A percentile compares a stretch with the other conserved stretches of the same genome.
Evolutionary conservation across 208 protist genomes (phyloP).

Genomic region (Strigomonas oncopelti): DNA sequence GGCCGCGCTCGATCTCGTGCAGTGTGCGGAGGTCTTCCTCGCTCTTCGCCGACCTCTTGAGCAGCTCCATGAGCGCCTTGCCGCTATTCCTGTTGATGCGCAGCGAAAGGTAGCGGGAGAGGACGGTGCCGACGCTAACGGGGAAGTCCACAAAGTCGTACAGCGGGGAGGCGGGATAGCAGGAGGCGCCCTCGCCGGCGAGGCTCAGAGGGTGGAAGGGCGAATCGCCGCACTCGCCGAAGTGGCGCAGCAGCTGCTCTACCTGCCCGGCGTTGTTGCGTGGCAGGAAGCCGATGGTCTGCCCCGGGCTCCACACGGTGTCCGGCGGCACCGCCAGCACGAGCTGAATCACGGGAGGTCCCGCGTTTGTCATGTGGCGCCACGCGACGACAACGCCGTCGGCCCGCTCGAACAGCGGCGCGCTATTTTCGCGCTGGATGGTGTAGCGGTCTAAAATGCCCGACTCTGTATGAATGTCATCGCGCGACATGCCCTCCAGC

Average conservation of each 20-base stretch:
- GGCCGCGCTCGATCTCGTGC: background rate
- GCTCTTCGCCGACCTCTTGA: constrained; percentile 12
- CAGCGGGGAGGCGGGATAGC: constrained; percentile 37
- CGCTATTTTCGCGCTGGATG: constrained; percentile 17
- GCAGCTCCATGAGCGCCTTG: constrained; percentile 20
- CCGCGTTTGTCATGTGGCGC: constrained; percentile 21
- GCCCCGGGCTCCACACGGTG: constrained; percentile 50
- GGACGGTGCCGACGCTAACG: constrained; percentile 31
- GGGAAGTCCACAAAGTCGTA: constrained; percentile 50
- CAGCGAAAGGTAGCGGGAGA: constrained; percentile 46
- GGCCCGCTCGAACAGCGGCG: constrained; percentile 1
- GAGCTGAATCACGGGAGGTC: constrained; percentile 30
- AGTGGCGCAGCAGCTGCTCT: constrained; percentile 29
- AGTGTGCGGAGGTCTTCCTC: constrained; percentile 19
- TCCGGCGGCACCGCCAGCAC: constrained; percentile 23
- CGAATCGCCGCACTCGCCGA: constrained; percentile 24
- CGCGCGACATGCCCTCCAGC: constrained; percentile 1
- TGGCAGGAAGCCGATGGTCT: constrained; percentile 51
- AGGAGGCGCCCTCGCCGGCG: constrained; percentile 16
- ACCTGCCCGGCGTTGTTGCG: constrained; percentile 37
- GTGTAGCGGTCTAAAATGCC: constrained; percentile 19
- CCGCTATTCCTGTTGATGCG: constrained; percentile 24
- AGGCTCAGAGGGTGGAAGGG: constrained; percentile 36
- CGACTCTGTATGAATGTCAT: constrained; percentile 14
- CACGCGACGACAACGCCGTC: constrained; percentile 33